phyloP scores from a whole-genome alignment of 2,329 filamentous ascomycete genomes.

The Metarhizium rileyi region DNA sequence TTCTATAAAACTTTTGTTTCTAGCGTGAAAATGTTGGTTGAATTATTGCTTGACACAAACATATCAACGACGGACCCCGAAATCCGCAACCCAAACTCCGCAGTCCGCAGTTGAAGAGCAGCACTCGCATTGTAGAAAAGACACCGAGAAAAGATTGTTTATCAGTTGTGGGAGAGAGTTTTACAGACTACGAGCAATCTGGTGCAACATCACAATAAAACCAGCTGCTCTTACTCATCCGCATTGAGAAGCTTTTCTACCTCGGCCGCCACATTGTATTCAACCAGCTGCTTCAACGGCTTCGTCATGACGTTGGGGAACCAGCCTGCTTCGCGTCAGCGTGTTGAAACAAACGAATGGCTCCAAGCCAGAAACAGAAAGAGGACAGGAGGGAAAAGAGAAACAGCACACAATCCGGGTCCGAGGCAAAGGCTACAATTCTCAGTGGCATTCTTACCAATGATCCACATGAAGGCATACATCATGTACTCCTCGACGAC shows the following conservation, averaged over 20 bases:
- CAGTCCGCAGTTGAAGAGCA: neutral
- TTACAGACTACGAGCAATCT: too few relatives aligned
- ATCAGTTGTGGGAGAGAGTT: too few relatives aligned
- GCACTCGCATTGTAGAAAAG: neutral
- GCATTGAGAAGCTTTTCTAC: constrained; percentile 1
- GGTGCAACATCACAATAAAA: too few relatives aligned
- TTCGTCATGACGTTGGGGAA: constrained; percentile 9
- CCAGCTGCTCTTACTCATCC: too few relatives aligned
- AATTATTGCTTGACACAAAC: too few relatives aligned
- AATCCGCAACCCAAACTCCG: neutral
- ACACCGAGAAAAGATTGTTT: too few relatives aligned
- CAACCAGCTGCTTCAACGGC: constrained; percentile 3
- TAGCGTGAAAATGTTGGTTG: too few relatives aligned
- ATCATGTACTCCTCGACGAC: constrained; percentile 10
- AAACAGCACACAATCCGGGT: too few relatives aligned
- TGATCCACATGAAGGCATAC: constrained; percentile 11
- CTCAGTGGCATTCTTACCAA: constrained; percentile 7
- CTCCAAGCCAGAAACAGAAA: neutral
- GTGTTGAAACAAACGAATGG: neutral
- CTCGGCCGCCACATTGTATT: constrained; percentile 13
- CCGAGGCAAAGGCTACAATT: neutral
- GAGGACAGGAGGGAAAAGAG: neutral
- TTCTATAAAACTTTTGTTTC: neutral
- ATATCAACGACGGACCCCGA: neutral
- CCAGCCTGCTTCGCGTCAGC: constrained; percentile 6